These are phyloP conservation scores for Asterophora parasitica DNA, from an alignment of 768 basidiomycete genomes.

Conservation along the genomic window DNA sequence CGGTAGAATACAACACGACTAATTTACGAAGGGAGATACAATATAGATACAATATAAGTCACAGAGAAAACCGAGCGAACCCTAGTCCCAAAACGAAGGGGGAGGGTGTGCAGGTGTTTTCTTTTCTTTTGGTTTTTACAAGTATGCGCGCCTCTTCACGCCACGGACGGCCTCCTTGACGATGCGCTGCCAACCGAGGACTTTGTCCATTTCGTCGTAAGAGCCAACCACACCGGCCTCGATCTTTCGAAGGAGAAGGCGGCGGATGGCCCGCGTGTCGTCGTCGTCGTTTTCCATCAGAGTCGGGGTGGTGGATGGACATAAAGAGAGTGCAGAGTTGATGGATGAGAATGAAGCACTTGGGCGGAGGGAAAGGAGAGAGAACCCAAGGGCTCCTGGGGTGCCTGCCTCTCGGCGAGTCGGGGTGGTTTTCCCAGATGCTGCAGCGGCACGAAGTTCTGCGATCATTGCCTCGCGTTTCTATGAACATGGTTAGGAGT, in stretches of 20 bases:
- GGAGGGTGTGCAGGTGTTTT: neutral
- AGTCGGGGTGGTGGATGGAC: conserved; percentile 45
- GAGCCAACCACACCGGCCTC: conserved; percentile 51
- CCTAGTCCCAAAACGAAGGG: conserved; percentile 6
- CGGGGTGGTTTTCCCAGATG: conserved; percentile 17
- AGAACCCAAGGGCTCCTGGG: conserved; percentile 27
- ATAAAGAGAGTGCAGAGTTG: conserved; percentile 37
- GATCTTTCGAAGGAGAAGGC: conserved; percentile 63
- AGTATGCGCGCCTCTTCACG: conserved; percentile 45
- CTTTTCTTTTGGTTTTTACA: conserved; percentile 23
- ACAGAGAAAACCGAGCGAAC: conserved; percentile 17
- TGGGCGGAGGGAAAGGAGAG: conserved; percentile 31
- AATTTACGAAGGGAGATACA: conserved; percentile 21
- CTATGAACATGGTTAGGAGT: conserved; percentile 25
- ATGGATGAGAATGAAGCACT: conserved; percentile 40
- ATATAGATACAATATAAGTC: conserved; percentile 26
- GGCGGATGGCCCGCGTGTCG: conserved; percentile 56
- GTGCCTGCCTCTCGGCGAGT: conserved; percentile 18
- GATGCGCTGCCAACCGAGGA: conserved; percentile 54
- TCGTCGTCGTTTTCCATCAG: conserved; percentile 56
- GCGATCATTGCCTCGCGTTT: conserved; percentile 45
- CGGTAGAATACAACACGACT: conserved; percentile 17
- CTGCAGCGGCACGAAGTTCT: conserved; percentile 33
- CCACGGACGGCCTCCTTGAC: conserved; percentile 61
- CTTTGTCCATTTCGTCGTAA: conserved; percentile 60